Evolutionary conservation across 768 basidiomycete species (phyloP), one percentile per base, ranked within the genome.

Genomic region (Candolleomyces aberdarensis): DNA sequence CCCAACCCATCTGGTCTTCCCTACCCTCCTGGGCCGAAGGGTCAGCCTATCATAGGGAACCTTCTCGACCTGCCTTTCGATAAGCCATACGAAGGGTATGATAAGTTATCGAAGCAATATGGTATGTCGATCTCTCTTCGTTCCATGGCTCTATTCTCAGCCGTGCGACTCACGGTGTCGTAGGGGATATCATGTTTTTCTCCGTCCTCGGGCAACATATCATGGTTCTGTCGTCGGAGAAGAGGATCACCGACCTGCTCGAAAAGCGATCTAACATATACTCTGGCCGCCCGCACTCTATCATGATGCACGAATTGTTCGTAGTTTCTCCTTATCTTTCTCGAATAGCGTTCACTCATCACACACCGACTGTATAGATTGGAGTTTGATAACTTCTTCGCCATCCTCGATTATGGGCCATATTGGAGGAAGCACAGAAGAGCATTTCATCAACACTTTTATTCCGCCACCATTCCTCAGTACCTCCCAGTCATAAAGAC

Each of bases 371-470:
- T n/a, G n/a, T n/a, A 29, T 49, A 60, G 60, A 9, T 43, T 59
- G 59, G 72, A 77, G 17, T 80, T 79, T 76, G 75, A 73, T 46
- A 77, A 80, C 31, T 76, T 75, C 2, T 76, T 80, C 15, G 52
- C 76, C 13, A 19, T 60, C 20, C 46, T 80, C 75, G 74, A 75
- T 11, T 76, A 75, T 51, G 72, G 73, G 0, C 58, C 66, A 26
- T n/a, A 44, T 26, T 73, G 69, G 50, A 63, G 62, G 10, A 60
- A 56, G 36, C 67, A 72, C 46, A 67, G 74, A 1, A 63, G 64
- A 36, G 59, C 68, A 55, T 63, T 72, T 29, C 70, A 73, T 17
- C 59, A 72, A 17, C 54, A 66, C 57, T 64, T 76, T n/a, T 70
- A 67, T 44, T 57, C 54, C 13, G 65, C 65, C 14, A 61, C 64